These are phyloP conservation scores for Hymenoscyphus scutula DNA, from an alignment of 2,329 filamentous ascomycete genomes.

Conservation along the genomic window DNA sequence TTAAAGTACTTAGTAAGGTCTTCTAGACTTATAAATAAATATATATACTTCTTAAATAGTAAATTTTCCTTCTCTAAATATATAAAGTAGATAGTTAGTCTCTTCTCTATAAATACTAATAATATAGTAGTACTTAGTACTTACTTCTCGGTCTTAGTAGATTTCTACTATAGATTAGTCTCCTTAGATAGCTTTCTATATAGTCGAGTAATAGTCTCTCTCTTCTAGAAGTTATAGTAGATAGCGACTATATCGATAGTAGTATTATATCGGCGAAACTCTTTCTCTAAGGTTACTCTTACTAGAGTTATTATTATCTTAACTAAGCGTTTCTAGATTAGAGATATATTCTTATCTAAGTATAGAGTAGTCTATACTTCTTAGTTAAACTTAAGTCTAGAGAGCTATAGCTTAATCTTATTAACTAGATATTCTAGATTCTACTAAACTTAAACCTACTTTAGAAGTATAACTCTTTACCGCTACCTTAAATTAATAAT, in stretches of 20 bases:
- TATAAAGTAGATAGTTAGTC: too few relatives aligned
- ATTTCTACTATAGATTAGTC: conserved; percentile 21
- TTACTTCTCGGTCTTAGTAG: conserved; percentile 24
- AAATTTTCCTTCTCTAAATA: too few relatives aligned
- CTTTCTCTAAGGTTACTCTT: conserved; percentile 22
- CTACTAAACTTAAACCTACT: conserved; percentile 18
- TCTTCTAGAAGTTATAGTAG: conserved; percentile 27
- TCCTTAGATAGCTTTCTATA: conserved; percentile 19
- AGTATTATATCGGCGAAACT: conserved; percentile 26
- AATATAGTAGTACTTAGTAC: conserved; percentile 25
- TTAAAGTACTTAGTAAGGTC: too few relatives aligned
- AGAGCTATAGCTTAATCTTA: conserved; percentile 25
- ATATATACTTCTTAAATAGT: too few relatives aligned
- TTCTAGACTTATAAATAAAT: too few relatives aligned
- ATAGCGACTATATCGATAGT: conserved; percentile 33
- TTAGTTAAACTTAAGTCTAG: conserved; percentile 17
- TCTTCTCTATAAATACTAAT: too few relatives aligned
- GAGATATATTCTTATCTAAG: conserved; percentile 26
- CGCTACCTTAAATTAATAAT: too few relatives aligned
- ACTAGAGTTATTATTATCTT: conserved; percentile 32
- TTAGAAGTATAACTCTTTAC: too few relatives aligned
- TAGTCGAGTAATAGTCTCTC: conserved; percentile 18
- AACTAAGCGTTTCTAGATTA: conserved; percentile 30
- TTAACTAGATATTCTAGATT: conserved; percentile 23
- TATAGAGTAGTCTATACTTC: conserved; percentile 22